Evolutionary conservation across 2,329 filamentous ascomycete species (phyloP).

Genomic region (Xylaria sp.): DNA sequence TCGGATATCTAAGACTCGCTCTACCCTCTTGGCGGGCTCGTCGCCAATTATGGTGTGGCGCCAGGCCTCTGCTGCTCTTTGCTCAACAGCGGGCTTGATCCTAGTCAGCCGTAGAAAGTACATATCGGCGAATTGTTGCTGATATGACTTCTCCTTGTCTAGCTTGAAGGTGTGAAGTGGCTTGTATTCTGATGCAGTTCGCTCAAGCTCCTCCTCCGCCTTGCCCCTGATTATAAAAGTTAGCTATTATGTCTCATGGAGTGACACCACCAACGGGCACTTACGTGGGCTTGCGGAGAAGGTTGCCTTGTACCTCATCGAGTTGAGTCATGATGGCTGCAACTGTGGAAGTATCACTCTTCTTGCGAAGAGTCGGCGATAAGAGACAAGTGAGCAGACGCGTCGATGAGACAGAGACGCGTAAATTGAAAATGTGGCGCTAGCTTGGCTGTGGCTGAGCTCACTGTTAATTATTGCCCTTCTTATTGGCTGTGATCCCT

Average conservation of each 20-base stretch:
- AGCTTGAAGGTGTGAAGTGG: constrained; percentile 80
- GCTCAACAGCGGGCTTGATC: constrained; percentile 84
- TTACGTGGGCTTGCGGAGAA: constrained; percentile 63
- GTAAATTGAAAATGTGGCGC: constrained; percentile 48
- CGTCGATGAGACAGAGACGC: constrained; percentile 42
- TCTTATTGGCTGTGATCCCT: constrained; percentile 39
- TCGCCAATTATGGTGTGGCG: constrained; percentile 79
- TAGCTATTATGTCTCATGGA: constrained; percentile 36
- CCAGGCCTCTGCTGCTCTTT: constrained; percentile 80
- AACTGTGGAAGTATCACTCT: constrained; percentile 2
- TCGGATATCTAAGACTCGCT: constrained; percentile 92
- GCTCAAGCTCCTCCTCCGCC: constrained; percentile 57
- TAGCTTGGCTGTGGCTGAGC: constrained; percentile 26
- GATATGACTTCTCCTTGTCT: constrained; percentile 77
- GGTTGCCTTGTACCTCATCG: constrained; percentile 54
- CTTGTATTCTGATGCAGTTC: constrained; percentile 71
- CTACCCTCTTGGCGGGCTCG: constrained; percentile 78
- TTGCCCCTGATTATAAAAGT: constrained; percentile 48
- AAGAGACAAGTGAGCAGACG: constrained; percentile 10
- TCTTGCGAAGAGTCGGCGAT: not conserved
- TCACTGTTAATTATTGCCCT: no score
- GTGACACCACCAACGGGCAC: constrained; percentile 36
- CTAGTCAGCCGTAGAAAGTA: constrained; percentile 92
- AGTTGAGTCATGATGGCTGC: constrained; percentile 54
- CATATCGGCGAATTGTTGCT: constrained; percentile 97